Evolutionary conservation across 2,329 filamentous ascomycete genomes (phyloP).

Genomic region (Beauveria caledonica): DNA sequence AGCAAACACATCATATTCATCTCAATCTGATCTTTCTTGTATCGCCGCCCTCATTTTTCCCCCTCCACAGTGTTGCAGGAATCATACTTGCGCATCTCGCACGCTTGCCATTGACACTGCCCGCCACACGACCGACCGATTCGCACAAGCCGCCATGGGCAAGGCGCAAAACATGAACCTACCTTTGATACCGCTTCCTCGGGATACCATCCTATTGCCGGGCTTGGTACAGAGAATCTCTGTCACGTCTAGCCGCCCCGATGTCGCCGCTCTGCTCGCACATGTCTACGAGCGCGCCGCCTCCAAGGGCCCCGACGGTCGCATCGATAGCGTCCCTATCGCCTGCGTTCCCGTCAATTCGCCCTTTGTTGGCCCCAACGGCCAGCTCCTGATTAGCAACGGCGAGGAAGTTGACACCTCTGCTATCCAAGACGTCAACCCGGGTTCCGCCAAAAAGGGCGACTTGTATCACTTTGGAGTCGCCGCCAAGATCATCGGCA

Average conservation of each 20-base stretch:
- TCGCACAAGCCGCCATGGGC: slow-evolving; percentile 24
- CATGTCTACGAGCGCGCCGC: slow-evolving; percentile 72
- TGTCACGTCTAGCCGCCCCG: slow-evolving; percentile 69
- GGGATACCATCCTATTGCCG: slow-evolving; percentile 74
- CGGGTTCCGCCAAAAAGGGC: slow-evolving; percentile 51
- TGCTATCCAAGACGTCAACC: slow-evolving; percentile 42
- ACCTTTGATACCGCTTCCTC: slow-evolving; percentile 74
- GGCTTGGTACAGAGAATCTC: slow-evolving; percentile 79
- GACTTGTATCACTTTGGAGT: slow-evolving; percentile 82
- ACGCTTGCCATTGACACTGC: slow-evolving; percentile 1
- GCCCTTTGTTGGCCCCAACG: slow-evolving; percentile 62
- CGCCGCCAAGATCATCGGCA: slow-evolving; percentile 67
- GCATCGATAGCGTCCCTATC: slow-evolving; percentile 63
- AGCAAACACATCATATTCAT: not conserved
- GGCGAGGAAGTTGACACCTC: slow-evolving; percentile 42
- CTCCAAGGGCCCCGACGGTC: slow-evolving; percentile 55
- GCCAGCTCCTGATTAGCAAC: slow-evolving; percentile 65
- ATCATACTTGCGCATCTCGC: not conserved
- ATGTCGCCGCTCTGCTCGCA: slow-evolving; percentile 81
- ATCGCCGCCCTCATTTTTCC: too few relatives aligned
- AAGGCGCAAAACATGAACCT: slow-evolving; percentile 41
- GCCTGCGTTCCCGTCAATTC: slow-evolving; percentile 82
- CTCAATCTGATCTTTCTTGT: not conserved
- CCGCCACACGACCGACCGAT: not conserved
- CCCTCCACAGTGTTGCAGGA: not conserved